phyloP scores from a whole-genome alignment of 2,329 filamentous ascomycete species.

The Thelonectria discophora region DNA sequence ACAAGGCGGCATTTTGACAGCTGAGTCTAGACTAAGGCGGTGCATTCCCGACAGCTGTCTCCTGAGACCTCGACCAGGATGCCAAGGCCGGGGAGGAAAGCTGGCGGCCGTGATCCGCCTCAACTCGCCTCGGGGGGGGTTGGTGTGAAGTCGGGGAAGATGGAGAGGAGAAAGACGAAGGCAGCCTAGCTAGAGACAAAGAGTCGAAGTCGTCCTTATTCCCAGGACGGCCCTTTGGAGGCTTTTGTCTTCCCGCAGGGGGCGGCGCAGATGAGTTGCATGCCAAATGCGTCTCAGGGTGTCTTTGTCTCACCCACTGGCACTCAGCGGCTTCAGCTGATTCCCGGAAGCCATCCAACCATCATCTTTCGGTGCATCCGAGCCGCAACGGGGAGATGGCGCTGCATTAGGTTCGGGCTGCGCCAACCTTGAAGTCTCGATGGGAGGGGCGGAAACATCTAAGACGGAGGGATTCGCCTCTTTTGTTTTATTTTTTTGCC shows the following conservation, averaged over 20 bases:
- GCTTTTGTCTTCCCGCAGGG: neutral
- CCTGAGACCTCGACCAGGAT: constrained; percentile 2
- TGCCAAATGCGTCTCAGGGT: neutral
- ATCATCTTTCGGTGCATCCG: constrained; percentile 21
- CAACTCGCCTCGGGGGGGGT: too few relatives aligned
- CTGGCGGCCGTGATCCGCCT: constrained; percentile 4
- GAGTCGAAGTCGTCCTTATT: neutral
- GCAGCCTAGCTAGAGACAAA: too few relatives aligned
- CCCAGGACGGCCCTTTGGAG: neutral
- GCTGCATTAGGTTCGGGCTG: constrained; percentile 20
- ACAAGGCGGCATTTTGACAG: constrained; percentile 16
- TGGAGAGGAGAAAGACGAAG: neutral
- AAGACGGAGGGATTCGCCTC: constrained; percentile 10
- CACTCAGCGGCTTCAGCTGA: constrained; percentile 7
- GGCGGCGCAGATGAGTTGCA: neutral
- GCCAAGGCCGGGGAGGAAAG: constrained; percentile 10
- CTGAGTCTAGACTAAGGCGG: constrained; percentile 19
- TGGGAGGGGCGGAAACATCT: constrained; percentile 8
- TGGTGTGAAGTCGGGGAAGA: neutral
- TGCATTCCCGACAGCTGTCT: constrained; percentile 16
- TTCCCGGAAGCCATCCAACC: constrained; percentile 13
- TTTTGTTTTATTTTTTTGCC: too few relatives aligned
- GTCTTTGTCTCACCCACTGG: constrained; percentile 16
- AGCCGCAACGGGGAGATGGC: constrained; percentile 16
- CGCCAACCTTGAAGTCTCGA: constrained; percentile 15